Percentiles rank a stretch among this genome's conserved stretches.
Conservation (phyloP, 2,329 filamentous ascomycete species). For the Albophoma yamanashiensis region DNA sequence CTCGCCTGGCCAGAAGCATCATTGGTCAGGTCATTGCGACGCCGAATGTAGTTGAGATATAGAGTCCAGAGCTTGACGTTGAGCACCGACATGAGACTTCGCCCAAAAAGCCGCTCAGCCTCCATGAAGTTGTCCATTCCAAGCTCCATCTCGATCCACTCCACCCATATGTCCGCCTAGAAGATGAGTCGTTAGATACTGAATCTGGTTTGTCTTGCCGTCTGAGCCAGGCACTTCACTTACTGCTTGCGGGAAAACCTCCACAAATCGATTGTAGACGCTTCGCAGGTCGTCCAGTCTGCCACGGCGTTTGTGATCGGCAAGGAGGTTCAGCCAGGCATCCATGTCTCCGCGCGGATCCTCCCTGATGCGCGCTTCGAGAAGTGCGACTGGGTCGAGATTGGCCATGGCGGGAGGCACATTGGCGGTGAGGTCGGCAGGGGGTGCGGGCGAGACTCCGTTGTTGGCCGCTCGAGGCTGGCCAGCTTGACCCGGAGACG, state of each 20-base stretch:
- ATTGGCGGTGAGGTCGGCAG: constrained; percentile 16
- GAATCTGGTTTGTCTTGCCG: not conserved
- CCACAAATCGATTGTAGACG: constrained; percentile 77
- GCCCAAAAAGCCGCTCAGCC: constrained; percentile 75
- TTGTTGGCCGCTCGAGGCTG: constrained; percentile 12
- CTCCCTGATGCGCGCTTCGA: constrained; percentile 86
- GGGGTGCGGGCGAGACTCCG: constrained; percentile 9
- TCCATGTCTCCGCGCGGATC: constrained; percentile 88
- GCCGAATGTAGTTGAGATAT: constrained; percentile 91
- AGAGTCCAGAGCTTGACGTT: constrained; percentile 84
- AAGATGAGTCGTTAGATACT: constrained; percentile 14
- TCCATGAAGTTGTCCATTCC: constrained; percentile 71
- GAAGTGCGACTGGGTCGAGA: constrained; percentile 61
- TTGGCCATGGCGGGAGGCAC: constrained; percentile 28
- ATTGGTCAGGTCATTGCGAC: constrained; percentile 72
- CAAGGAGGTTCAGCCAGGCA: constrained; percentile 81
- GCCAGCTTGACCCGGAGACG: not conserved
- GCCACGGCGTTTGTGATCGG: constrained; percentile 71
- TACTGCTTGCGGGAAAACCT: constrained; percentile 84
- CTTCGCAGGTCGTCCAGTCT: constrained; percentile 71
- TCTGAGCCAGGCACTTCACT: constrained; percentile 45
- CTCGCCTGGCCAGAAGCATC: constrained; percentile 70
- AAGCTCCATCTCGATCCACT: constrained; percentile 82
- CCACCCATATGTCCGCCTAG: constrained; percentile 85
- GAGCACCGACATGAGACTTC: constrained; percentile 66